Percentiles rank a stretch among this genome's conserved stretches.
These are phyloP conservation scores for Malania oleifera DNA, from an alignment of 164 flowering plant species.

Conservation along the genomic window DNA sequence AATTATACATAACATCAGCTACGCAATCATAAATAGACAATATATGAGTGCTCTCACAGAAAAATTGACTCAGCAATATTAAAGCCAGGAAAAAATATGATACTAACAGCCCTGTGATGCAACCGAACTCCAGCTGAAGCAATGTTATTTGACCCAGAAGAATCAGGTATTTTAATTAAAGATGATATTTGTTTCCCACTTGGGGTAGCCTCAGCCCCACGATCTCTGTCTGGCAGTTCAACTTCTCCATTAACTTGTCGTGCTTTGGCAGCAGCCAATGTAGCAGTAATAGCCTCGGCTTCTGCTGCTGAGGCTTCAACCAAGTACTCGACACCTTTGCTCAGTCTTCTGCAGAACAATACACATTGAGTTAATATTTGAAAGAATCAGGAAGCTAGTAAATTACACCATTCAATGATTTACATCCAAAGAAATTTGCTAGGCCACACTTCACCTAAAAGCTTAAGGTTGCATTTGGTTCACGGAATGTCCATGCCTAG, in stretches of 20 bases:
- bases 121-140: conserved; percentile 74
- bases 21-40: not conserved
- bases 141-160: conserved; percentile 45
- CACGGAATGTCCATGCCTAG: too few species aligned
- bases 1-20: conserved; percentile 6
- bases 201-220: conserved; percentile 91
- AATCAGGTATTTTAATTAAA: conserved; percentile 62
- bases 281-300: conserved; percentile 95
- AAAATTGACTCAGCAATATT: not conserved
- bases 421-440: not conserved
- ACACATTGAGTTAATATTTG: not conserved
- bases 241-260: conserved; percentile 91
- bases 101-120: conserved; percentile 94
- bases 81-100: conserved; percentile 7
- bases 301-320: conserved; percentile 99
- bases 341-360: conserved; percentile 52
- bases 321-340: conserved; percentile 93
- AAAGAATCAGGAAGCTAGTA: not conserved
- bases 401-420: not conserved
- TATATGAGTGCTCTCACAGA: not conserved
- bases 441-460: too few species aligned
- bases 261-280: conserved; percentile 96
- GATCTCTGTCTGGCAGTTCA: conserved; percentile 82
- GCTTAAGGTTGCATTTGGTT: too few species aligned
- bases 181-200: conserved; percentile 74